Percentiles rank a stretch among this genome's conserved stretches.
Conservation (phyloP, 495 filamentous ascomycete species). For the Hypomontagnella submonticulosa region DNA sequence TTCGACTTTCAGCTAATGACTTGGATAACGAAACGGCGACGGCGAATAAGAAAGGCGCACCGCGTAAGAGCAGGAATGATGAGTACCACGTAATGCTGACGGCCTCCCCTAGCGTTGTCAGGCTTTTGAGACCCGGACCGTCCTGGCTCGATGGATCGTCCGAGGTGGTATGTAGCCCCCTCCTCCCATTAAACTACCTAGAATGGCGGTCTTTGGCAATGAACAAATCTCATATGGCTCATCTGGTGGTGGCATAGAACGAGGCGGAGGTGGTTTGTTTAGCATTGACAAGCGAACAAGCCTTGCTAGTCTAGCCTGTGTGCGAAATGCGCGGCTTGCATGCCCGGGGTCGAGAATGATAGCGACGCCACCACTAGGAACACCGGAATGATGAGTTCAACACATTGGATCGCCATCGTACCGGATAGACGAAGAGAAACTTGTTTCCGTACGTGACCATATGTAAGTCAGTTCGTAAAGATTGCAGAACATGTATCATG, state of each 20-base stretch:
- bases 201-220: conserved; percentile 14
- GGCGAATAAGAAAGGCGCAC: conserved; percentile 27
- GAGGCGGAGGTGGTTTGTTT: conserved; percentile 37
- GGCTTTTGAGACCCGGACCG: conserved; percentile 40
- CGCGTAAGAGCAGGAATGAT: conserved; percentile 29
- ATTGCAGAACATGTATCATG: conserved; percentile 16
- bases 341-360: conserved; percentile 25
- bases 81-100: conserved; percentile 45
- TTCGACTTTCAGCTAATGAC: conserved; percentile 37
- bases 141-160: conserved; percentile 37
- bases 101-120: conserved; percentile 31
- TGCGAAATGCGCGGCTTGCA: conserved; percentile 40
- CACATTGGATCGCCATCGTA: conserved; percentile 31
- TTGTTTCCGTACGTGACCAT: conserved; percentile 16
- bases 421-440: conserved; percentile 13
- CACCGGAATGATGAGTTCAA: conserved; percentile 28
- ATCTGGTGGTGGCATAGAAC: conserved; percentile 29
- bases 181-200: conserved; percentile 10
- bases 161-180: conserved; percentile 14
- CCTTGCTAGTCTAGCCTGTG: conserved; percentile 27
- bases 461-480: conserved; percentile 24
- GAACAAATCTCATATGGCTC: neutral
- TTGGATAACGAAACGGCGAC: conserved; percentile 32
- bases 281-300: conserved; percentile 23
- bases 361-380: conserved; percentile 38